These are phyloP conservation scores for Ogataea trehaloabstinens DNA, from an alignment of 805 yeast species.

Conservation along the genomic window DNA sequence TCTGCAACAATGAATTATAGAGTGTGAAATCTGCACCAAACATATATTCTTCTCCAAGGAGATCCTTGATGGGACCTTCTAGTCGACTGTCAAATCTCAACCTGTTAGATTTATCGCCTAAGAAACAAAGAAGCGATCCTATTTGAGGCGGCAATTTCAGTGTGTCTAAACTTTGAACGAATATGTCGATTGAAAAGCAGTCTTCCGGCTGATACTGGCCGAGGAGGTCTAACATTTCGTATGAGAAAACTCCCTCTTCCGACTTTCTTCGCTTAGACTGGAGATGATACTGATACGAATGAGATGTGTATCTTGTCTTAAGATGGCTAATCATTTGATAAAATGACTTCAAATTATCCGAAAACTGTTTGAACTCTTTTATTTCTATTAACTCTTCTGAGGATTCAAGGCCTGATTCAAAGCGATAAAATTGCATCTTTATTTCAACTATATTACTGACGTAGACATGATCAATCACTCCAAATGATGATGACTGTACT, in stretches of 20 bases:
- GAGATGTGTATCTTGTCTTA: slow-evolving; percentile 1
- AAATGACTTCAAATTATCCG: slow-evolving; percentile 6
- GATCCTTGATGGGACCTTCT: slow-evolving; percentile 2
- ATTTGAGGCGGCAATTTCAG: slow-evolving; percentile 14
- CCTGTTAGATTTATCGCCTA: slow-evolving; percentile 7
- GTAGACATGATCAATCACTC: slow-evolving; percentile 7
- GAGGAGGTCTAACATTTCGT: slow-evolving; percentile 11
- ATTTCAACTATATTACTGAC: slow-evolving; percentile 10
- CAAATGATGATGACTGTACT: slow-evolving; percentile 12
- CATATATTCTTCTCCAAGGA: slow-evolving; percentile 6
- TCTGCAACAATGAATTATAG: slow-evolving; percentile 11
- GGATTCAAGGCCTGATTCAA: slow-evolving; percentile 2
- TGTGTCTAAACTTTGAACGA: slow-evolving; percentile 9
- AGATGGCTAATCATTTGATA: slow-evolving; percentile 13
- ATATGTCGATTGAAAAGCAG: slow-evolving; percentile 14
- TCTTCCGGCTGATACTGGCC: slow-evolving; percentile 6
- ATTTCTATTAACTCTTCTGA: slow-evolving; percentile 4
- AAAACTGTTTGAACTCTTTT: slow-evolving; percentile 6
- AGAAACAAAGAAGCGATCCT: slow-evolving; percentile 15
- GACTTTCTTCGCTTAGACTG: slow-evolving; percentile 11
- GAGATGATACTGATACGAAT: background rate
- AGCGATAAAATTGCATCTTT: slow-evolving; percentile 11
- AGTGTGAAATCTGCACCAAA: slow-evolving; percentile 13
- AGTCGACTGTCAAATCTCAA: background rate
- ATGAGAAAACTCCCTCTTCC: slow-evolving; percentile 9